Percentiles rank a stretch among this genome's conserved stretches.
phyloP scores from a whole-genome alignment of 1,139 yeast species.

The Zygosaccharomyces sapae region DNA sequence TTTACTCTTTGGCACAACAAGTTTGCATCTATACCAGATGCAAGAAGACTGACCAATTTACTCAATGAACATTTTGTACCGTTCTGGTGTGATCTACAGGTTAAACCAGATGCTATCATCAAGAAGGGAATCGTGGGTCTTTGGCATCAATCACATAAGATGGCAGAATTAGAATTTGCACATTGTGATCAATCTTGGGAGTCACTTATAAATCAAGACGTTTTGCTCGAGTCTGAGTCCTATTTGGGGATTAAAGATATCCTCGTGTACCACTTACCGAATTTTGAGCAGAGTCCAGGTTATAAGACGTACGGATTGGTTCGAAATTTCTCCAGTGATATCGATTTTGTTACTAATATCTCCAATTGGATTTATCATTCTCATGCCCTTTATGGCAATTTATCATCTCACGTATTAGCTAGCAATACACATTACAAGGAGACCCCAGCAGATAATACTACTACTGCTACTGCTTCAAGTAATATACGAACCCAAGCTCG shows the following conservation, averaged over 20 bases:
- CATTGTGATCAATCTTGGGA: slow-evolving; percentile 29
- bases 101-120: slow-evolving; percentile 25
- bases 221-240: slow-evolving; percentile 29
- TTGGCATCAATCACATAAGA: slow-evolving; percentile 26
- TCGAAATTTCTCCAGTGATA: slow-evolving; percentile 26
- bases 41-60: slow-evolving; percentile 22
- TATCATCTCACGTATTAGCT: slow-evolving; percentile 34
- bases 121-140: slow-evolving; percentile 24
- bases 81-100: slow-evolving; percentile 32
- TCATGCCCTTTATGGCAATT: slow-evolving; percentile 26
- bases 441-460: slow-evolving; percentile 12
- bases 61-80: slow-evolving; percentile 32
- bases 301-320: slow-evolving; percentile 29
- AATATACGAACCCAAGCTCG: not conserved
- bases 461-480: slow-evolving; percentile 1
- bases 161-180: slow-evolving; percentile 21
- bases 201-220: slow-evolving; percentile 25
- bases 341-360: slow-evolving; percentile 25
- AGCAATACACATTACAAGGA: slow-evolving; percentile 31
- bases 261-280: slow-evolving; percentile 32
- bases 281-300: slow-evolving; percentile 10
- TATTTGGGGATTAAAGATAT: slow-evolving; percentile 33
- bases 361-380: slow-evolving; percentile 36
- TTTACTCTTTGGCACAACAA: slow-evolving; percentile 27
- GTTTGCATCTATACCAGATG: slow-evolving; percentile 17